Conservation (phyloP, 805 yeast species). For the Metschnikowia shivogae region DNA sequence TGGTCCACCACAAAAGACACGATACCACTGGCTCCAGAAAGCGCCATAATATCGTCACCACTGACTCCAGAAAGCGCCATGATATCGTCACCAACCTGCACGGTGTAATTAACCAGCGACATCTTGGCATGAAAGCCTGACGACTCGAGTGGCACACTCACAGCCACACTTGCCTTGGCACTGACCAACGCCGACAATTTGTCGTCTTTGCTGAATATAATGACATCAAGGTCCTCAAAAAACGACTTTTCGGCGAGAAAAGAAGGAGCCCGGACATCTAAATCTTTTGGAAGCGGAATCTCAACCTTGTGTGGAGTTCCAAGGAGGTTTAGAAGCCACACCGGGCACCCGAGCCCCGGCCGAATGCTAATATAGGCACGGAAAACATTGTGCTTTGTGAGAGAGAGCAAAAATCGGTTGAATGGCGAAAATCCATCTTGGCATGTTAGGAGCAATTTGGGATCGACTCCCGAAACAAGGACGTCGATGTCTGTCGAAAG, state of each 20-base stretch:
- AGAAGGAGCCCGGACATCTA: neutral
- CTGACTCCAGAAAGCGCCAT: neutral
- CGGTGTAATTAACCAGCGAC: neutral
- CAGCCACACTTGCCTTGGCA: neutral
- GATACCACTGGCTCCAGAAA: neutral
- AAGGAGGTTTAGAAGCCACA: neutral
- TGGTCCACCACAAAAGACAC: neutral
- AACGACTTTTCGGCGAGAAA: neutral
- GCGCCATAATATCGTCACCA: neutral
- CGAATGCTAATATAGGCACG: neutral
- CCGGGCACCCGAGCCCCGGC: neutral
- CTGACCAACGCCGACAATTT: neutral
- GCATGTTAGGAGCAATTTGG: constrained; percentile 19
- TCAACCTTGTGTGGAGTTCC: neutral
- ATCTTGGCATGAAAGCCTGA: neutral
- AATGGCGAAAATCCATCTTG: constrained; percentile 19
- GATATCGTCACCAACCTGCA: neutral
- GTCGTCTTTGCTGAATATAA: neutral
- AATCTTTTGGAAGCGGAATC: neutral
- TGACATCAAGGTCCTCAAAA: neutral
- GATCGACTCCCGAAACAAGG: constrained; percentile 18
- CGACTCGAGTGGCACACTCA: neutral
- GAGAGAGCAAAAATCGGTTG: constrained; percentile 19
- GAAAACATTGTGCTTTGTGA: constrained; percentile 16
- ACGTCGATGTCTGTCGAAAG: constrained; percentile 21